Evolutionary conservation across 345 rosid species (phyloP), one percentile per base, ranked within the genome.

Genomic region (Carallia brachiata): DNA sequence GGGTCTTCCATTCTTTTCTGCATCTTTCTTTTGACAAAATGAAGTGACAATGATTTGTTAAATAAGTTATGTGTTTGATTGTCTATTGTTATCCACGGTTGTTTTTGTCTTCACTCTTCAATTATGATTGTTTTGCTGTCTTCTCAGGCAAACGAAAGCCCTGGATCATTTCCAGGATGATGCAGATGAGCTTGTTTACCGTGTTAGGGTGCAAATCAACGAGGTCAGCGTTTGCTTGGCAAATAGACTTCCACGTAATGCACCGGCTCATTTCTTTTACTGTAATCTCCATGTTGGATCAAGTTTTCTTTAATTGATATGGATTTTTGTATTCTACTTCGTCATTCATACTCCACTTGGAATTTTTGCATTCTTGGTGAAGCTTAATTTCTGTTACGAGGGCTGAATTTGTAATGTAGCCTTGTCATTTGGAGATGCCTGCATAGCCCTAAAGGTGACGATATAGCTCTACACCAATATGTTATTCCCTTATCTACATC

Each of bases 141-240:
- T 60, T 70, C 72, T 70, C 89, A 94, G 97, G 86, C 90, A 86
- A 68, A 88, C 78, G 80, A 76, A 84, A 70, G 79, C 87, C 66
- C 78, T 95, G 80, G 85, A 83, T 72, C 85, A 76, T 79, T 65
- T 88, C 47, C 68, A 92, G 54, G 86, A 83, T 7, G 96, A 95
- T 52, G 89, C 77, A 10, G 96, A 92, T 27, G 93, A 75, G 79
- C 82, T 92, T 19, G 80, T 76, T 78, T 19, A 58, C 60, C 96
- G 99, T 6, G 85, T 89, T 7, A 73, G 70, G 85, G 83, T 60
- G 93, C 94, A 10, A 87, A 87, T 74, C 85, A 71, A 62, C 85
- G 85, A 0, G 86, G 84, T 53, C 92, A 84, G 12, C 86, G 73
- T 65, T 78, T 95, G 73, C 97, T 95, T 47, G 69, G 94, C 44